phyloP scores from a whole-genome alignment of 2,329 filamentous ascomycete genomes.

The Drechslera avenae region DNA sequence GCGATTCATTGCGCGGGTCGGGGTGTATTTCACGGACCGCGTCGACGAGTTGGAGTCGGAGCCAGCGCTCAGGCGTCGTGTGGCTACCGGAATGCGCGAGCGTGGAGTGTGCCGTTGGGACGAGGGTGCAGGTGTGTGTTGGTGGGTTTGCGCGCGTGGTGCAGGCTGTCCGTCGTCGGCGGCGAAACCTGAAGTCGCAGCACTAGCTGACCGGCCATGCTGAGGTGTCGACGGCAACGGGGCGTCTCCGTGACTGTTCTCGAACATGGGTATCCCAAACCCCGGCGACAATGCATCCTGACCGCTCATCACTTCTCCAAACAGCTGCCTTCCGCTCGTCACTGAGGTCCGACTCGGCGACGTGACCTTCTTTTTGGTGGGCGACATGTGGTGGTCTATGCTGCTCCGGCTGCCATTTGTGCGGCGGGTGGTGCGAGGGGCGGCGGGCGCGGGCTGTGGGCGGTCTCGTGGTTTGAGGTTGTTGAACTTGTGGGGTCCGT shows the following conservation, averaged over 20 bases:
- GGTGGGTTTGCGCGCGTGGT: conserved; percentile 17
- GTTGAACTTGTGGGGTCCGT: conserved; percentile 45
- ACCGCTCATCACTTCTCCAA: conserved; percentile 44
- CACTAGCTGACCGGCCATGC: conserved; percentile 29
- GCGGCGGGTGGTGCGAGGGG: conserved; percentile 33
- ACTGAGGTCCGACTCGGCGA: conserved; percentile 32
- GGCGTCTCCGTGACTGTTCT: conserved; percentile 18
- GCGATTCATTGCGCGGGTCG: conserved; percentile 25
- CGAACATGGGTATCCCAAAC: conserved; percentile 40
- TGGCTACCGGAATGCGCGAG: conserved; percentile 42
- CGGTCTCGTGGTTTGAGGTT: conserved; percentile 44
- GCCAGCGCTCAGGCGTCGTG: conserved; percentile 38
- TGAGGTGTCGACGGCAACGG: conserved; percentile 21
- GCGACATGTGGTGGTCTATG: conserved; percentile 31
- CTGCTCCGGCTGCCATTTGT: conserved; percentile 35
- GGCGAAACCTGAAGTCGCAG: conserved; percentile 20
- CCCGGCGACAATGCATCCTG: conserved; percentile 40
- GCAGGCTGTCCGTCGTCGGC: conserved; percentile 20
- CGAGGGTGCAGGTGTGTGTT: conserved; percentile 16
- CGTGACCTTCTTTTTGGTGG: conserved; percentile 31
- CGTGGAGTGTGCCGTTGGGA: conserved; percentile 34
- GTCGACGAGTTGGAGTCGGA: conserved; percentile 46
- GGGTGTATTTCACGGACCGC: conserved; percentile 40
- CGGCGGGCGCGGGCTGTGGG: conserved; percentile 42
- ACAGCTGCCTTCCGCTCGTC: conserved; percentile 38